Base-by-base conservation (phyloP, 495 filamentous ascomycete genomes). In the Neurospora tetraspora region DNA sequence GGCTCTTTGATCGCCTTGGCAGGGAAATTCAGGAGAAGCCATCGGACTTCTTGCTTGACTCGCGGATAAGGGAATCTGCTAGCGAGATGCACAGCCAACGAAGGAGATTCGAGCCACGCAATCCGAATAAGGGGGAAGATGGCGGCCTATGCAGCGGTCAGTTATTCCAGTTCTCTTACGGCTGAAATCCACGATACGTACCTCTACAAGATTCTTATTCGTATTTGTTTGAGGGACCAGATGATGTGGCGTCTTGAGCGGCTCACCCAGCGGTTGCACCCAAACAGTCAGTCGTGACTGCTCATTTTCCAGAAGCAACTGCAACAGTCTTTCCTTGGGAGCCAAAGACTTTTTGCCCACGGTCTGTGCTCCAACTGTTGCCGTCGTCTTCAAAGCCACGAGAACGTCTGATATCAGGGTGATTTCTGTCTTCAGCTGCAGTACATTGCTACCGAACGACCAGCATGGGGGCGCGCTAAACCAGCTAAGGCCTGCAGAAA, bases 381-480 rank as follows among this genome's bases (percentile, higher is more conserved):
- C 80, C 31, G 91, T 84, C 4, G 82, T 77, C 70, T 80, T 86
- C 72, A 99, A 79, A 37, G 89, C 87, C 65, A 82, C 81, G 37
- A 88, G 82, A 43, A 98, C 89, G 81, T 98, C 95, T 11, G 85
- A 85, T 9, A 99, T 87, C 39, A 98, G 81, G 74, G 89, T 91
- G 39, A 92, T 89, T 80, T 99, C 96, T 0, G 96, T 93, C 81
- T 96, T 98, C 38, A 98, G 86, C 78, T 98, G 96, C 9, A 98
- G 83, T 68, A 92, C 86, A 78, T 98, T 98, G 72, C 95, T 94
- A 53, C 96, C 96, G 79, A 96, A 98, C 4, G 94, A 96, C 96
- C 96, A 99, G 74, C 89, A 87, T 40, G 96, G 93, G 18, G 92
- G 83, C 73, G 89, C 87, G 45, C 86, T 89, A 80, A 98, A 99